phyloP scores from a whole-genome alignment of 2,329 filamentous ascomycete genomes.

The Graphiopsis chlorocephala region DNA sequence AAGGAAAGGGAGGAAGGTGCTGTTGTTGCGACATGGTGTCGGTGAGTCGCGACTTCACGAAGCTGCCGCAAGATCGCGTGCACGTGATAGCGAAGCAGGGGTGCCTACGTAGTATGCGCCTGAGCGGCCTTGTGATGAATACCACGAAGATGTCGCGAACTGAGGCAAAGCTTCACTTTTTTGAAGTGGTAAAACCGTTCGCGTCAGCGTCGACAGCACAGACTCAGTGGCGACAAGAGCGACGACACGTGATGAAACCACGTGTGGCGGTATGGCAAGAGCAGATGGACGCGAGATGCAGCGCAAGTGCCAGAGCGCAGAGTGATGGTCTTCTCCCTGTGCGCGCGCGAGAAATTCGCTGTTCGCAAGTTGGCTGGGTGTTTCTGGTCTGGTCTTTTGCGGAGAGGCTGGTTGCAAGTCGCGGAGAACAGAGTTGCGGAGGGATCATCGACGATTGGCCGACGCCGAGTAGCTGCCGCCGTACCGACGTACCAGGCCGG shows the following conservation, averaged over 20 bases:
- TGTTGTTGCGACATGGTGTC: constrained; percentile 21
- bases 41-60: constrained; percentile 3
- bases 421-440: background rate
- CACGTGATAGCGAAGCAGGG: constrained; percentile 16
- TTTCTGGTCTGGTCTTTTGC: background rate
- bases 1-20: constrained; percentile 18
- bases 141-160: background rate
- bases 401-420: background rate
- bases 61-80: constrained; percentile 11
- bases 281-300: background rate
- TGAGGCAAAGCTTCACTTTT: background rate
- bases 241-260: background rate
- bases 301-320: background rate
- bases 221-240: background rate
- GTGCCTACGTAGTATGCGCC: background rate
- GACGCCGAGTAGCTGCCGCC: background rate
- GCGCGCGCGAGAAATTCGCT: background rate
- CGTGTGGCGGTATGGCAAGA: background rate
- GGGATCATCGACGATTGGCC: constrained; percentile 1
- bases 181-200: background rate
- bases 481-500: background rate
- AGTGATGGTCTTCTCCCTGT: background rate
- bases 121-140: background rate
- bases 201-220: background rate
- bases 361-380: background rate